These are phyloP conservation scores for Oehlia diaphana DNA, from an alignment of 192 early-diverging fungal genomes.

Conservation along the genomic window DNA sequence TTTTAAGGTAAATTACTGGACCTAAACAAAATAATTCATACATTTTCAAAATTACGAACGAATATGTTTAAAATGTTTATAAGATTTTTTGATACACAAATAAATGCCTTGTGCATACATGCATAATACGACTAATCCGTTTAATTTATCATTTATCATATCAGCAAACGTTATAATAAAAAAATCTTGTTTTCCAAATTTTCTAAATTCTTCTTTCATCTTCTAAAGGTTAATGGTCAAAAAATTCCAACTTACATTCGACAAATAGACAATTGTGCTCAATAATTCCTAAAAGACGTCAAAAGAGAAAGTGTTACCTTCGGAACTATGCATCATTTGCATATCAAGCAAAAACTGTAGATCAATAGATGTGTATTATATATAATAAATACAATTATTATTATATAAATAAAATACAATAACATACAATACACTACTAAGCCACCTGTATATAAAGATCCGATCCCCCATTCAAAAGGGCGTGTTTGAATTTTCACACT, in stretches of 20 bases:
- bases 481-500: not conserved
- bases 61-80: not conserved
- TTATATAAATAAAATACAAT: not conserved
- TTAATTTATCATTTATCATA: not conserved
- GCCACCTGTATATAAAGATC: not conserved
- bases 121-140: not conserved
- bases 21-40: not conserved
- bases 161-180: not conserved
- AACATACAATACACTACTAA: not conserved
- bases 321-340: not conserved
- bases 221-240: not conserved
- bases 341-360: not conserved
- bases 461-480: not conserved
- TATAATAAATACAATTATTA: not conserved
- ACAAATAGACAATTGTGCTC: too few relatives aligned
- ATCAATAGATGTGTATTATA: not conserved
- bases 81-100: too few relatives aligned
- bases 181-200: not conserved
- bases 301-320: not conserved
- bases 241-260: too few relatives aligned
- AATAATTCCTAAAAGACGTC: not conserved
- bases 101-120: too few relatives aligned
- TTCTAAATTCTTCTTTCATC: not conserved
- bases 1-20: not conserved
- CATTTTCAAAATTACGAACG: not conserved